Evolutionary conservation across 1,139 yeast genomes (phyloP).

Genomic region (Geotrichum carabidarum): DNA sequence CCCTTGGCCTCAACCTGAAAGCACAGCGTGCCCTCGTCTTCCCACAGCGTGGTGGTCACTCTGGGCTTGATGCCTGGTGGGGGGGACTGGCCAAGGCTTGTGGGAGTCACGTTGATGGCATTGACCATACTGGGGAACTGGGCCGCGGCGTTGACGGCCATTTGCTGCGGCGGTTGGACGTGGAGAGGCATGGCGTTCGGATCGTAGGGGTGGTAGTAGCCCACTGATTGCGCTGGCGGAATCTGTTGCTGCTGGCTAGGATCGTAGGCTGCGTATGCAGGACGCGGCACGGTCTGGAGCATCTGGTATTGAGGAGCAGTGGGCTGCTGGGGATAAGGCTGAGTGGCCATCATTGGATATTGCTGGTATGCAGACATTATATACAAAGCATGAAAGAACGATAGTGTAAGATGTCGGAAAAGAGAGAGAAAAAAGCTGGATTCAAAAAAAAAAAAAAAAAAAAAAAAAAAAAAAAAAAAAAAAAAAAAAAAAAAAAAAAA

Average conservation of each 20-base stretch:
- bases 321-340: background rate
- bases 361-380: conserved; percentile 27
- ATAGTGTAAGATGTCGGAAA: background rate
- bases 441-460: background rate
- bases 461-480: too few relatives aligned
- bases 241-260: conserved; percentile 4
- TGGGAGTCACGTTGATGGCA: conserved; percentile 26
- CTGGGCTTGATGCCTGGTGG: conserved; percentile 65
- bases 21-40: conserved; percentile 88
- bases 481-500: background rate
- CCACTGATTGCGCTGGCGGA: background rate
- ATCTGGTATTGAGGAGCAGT: conserved; percentile 8
- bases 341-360: conserved; percentile 29
- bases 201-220: conserved; percentile 3
- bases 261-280: background rate
- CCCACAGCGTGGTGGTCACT: conserved; percentile 95
- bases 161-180: background rate
- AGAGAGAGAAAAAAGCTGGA: background rate
- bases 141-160: conserved; percentile 23
- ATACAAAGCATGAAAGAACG: background rate
- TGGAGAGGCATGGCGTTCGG: conserved; percentile 8
- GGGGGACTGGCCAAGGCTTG: conserved; percentile 29
- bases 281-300: conserved; percentile 14
- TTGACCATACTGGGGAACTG: conserved; percentile 36
- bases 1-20: conserved; percentile 58